A percentile compares a stretch with the other conserved stretches of the same genome.
Conservation (phyloP, 2,329 filamentous ascomycete species). For the Phialophora expanda region DNA sequence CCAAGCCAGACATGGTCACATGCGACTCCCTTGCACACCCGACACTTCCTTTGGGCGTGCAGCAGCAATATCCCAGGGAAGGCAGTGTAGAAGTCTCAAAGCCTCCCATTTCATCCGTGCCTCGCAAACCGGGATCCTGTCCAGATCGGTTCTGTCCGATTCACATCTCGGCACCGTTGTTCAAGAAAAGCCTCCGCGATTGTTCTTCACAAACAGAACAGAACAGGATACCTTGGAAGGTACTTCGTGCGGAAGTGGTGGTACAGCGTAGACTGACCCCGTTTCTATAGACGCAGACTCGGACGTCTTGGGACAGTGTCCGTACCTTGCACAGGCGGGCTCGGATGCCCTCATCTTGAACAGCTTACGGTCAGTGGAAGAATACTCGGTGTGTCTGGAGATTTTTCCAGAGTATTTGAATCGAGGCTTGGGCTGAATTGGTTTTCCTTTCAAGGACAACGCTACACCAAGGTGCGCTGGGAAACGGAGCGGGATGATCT, state of each 20-base stretch:
- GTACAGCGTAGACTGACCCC: background rate
- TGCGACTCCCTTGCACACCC: background rate
- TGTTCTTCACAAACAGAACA: background rate
- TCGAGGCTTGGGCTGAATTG: background rate
- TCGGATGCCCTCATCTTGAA: background rate
- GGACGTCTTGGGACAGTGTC: too few species aligned
- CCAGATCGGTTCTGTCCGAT: background rate
- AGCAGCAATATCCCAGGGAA: background rate
- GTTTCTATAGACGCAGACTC: too few species aligned
- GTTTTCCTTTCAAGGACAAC: background rate
- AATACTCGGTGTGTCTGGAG: background rate
- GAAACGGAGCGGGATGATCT: too few species aligned
- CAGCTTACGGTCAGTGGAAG: background rate
- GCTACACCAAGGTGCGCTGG: too few species aligned
- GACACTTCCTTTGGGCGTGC: background rate
- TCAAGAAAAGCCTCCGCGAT: background rate
- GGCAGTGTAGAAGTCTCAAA: background rate
- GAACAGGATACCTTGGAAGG: background rate
- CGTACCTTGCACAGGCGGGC: background rate
- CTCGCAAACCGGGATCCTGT: background rate
- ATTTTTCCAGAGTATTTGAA: background rate
- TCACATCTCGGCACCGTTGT: background rate
- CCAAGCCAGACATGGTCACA: background rate
- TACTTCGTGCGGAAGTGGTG: too few species aligned
- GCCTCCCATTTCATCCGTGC: background rate